Evolutionary conservation across 2,329 filamentous ascomycete species (phyloP), one percentile per base, ranked within the genome.

Genomic region (Daldinia sp.): DNA sequence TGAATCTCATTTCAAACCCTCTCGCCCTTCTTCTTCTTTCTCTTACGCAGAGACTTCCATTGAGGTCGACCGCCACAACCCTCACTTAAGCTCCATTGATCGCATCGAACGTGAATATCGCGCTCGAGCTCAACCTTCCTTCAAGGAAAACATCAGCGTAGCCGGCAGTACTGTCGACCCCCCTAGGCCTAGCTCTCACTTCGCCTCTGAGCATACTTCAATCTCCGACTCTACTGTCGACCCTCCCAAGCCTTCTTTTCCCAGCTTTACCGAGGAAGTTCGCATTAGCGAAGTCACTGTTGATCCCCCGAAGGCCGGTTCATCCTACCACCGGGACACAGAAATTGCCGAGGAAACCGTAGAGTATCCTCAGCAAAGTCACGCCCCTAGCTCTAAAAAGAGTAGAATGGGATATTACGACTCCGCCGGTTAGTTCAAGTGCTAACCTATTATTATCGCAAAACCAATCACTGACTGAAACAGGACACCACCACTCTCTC

Each of bases 391-490:
- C 61, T 69, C 76, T 70, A 76, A 79, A 62, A 81, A 82, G 73
- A 77, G 79, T 78, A 86, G 85, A 78, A 88, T 88, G 85, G 85
- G 84, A 79, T 87, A 87, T 82, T 87, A 86, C 82, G 85, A 87
- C 80, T 84, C 87, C 68, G 80, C 85, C 72, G 83, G 84, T 87
- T 77, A 78, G 84, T 72, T 47, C 39, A 45, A 27, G 39, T 45
- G 39, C 21, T 45, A 27, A 7, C 39, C 39, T 6, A 23, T 9
- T 13, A 41, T 48, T 3, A 17, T 17, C 30, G 8, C 17, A 47
- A 6, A 13, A 15, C 55, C 65, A 55, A 58, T 66, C 70, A 7
- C 69, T 70, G 57, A 63, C 32, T 53, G 30, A 63, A 3, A 0
- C 72, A 88, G 85, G 84, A 74, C 80, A 84, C 75, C 83, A 87